Evolutionary conservation across 768 basidiomycete genomes (phyloP).

Genomic region (Kockovaella imperatae): DNA sequence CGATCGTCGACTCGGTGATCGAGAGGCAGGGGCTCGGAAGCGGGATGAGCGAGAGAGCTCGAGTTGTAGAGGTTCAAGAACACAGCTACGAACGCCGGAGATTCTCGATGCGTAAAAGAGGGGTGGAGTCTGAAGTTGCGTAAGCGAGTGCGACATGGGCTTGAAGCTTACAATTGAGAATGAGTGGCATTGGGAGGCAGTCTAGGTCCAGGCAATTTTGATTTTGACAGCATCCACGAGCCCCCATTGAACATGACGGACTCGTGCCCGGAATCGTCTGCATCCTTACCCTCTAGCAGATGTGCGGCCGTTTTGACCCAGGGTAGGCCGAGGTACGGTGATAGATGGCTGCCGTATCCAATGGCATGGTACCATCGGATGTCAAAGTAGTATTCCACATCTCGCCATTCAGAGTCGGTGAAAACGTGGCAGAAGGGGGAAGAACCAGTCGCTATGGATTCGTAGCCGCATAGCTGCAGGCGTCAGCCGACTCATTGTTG

Average conservation of each 20-base stretch:
- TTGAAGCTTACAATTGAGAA: slow-evolving; percentile 40
- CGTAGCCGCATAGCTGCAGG: slow-evolving; percentile 44
- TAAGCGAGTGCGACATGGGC: not conserved
- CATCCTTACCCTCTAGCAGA: slow-evolving; percentile 39
- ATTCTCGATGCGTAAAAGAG: slow-evolving; percentile 48
- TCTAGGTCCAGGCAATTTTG: slow-evolving; percentile 40
- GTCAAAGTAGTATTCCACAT: slow-evolving; percentile 45
- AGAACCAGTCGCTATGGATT: slow-evolving; percentile 38
- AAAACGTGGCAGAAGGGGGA: slow-evolving; percentile 45
- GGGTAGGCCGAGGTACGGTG: slow-evolving; percentile 45
- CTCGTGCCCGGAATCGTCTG: slow-evolving; percentile 18
- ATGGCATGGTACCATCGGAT: slow-evolving; percentile 45
- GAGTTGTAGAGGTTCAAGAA: slow-evolving; percentile 47
- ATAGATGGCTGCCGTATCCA: slow-evolving; percentile 43
- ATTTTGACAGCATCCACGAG: slow-evolving; percentile 7
- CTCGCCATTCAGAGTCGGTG: slow-evolving; percentile 44
- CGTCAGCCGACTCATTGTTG: not conserved
- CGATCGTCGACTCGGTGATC: slow-evolving; percentile 32
- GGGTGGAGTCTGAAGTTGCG: slow-evolving; percentile 34
- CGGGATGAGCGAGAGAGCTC: slow-evolving; percentile 21
- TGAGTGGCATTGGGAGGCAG: slow-evolving; percentile 46
- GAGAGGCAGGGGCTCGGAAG: slow-evolving; percentile 30
- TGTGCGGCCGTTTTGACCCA: slow-evolving; percentile 45
- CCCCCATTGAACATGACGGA: not conserved
- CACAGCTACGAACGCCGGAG: slow-evolving; percentile 45